Evolutionary conservation across 2,329 filamentous ascomycete genomes (phyloP), one percentile per base, ranked within the genome.

Genomic region (Fonsecaea nubica): DNA sequence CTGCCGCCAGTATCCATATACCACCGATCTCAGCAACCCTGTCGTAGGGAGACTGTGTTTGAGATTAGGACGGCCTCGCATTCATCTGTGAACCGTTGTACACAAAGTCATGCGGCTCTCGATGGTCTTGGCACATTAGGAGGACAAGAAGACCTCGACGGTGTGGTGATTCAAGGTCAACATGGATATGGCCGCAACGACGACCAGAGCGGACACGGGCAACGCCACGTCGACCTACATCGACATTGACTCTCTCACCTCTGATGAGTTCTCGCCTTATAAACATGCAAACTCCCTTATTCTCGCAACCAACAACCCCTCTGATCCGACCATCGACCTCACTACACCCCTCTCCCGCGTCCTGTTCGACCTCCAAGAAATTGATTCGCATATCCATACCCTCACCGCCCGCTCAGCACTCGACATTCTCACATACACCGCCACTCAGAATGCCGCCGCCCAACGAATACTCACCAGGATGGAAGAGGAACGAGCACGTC

Each of bases 281-380:
- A 81, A 86, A 15, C 97, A 98, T 76, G 94, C 95, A 73, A 97
- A 98, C 78, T 87, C 87, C 32, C 88, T 99, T 66, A 91, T 98
- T 57, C 88, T 93, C 64, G 86, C 89, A 45, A 98, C 94, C 63
- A 98, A 98, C 83, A 96, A 97, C 80, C 85, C 92, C 65, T 92
- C 90, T 72, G 95, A 98, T 80, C 90, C 90, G 1, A 91, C 92
- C 6, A 87, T 98, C 74, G 95, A 99, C 78, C 90, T 99, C 64
- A 94, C 93, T 5, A 98, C 95, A 15, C 94, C 95, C 2, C 86
- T 99, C 56, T 97, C 93, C 4, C 89, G 92, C 62, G 93, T 97
- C 4, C 88, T 98, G 6, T 99, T 99, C 80, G 95, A 99, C 79
- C 90, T 95, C 2, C 95, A 98, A 77, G 95, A 98, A 79, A 90